phyloP scores from a whole-genome alignment of 2,329 filamentous ascomycete species.

The Fusarium azukiicola region DNA sequence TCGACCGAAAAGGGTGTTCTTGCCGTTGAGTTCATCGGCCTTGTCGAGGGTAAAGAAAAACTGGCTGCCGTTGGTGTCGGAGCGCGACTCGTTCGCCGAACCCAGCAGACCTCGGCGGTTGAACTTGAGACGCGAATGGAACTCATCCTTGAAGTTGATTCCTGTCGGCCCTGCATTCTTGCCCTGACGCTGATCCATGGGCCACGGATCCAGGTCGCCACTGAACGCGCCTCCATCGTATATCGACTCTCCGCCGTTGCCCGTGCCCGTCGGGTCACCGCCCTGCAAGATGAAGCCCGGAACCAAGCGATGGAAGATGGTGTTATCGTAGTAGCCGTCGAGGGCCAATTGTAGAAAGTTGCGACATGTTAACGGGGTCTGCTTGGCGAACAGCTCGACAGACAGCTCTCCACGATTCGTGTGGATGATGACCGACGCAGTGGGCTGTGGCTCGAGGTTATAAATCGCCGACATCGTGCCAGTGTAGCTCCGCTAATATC shows the following conservation, averaged over 20 bases:
- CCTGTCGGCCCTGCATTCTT: conserved; percentile 79
- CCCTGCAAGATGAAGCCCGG: conserved; percentile 97
- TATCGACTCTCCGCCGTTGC: conserved; percentile 94
- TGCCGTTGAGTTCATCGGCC: conserved; percentile 90
- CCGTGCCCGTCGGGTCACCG: conserved; percentile 96
- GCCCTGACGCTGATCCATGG: conserved; percentile 83
- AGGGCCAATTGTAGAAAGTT: conserved; percentile 98
- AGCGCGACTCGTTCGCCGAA: conserved; percentile 94
- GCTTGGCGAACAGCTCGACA: conserved; percentile 96
- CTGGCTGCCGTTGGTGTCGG: conserved; percentile 94
- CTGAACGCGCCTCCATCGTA: conserved; percentile 91
- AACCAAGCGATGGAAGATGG: conserved; percentile 95
- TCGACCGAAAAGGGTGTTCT: conserved; percentile 96
- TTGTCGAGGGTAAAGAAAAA: conserved; percentile 97
- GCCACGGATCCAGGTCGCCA: conserved; percentile 86
- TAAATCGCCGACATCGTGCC: conserved; percentile 91
- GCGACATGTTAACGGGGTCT: conserved; percentile 93
- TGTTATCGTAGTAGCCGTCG: conserved; percentile 97
- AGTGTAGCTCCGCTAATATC: not conserved
- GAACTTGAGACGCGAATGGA: conserved; percentile 95
- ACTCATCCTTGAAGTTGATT: conserved; percentile 88
- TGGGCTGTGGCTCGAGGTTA: conserved; percentile 96
- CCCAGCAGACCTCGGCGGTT: conserved; percentile 93
- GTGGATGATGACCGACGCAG: conserved; percentile 93
- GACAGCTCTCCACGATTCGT: conserved; percentile 94